These are phyloP conservation scores for Paramecium tetraurelia DNA, from an alignment of 73 alveolate genomes.

Conservation along the genomic window DNA sequence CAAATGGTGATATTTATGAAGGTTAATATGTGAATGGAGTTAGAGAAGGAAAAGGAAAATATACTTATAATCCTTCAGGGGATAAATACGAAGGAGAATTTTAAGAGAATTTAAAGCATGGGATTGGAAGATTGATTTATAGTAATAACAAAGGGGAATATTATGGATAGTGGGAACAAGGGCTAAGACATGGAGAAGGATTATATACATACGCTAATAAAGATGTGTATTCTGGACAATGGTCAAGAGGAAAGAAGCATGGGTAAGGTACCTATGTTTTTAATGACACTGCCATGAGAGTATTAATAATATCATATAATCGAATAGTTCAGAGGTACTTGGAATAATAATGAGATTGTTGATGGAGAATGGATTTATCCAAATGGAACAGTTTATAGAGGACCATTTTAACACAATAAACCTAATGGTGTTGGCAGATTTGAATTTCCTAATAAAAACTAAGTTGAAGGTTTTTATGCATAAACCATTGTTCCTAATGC, in stretches of 20 bases:
- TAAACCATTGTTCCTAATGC: constrained; percentile 64
- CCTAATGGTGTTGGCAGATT: constrained; percentile 92
- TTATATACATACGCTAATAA: constrained; percentile 82
- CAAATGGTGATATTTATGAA: constrained; percentile 85
- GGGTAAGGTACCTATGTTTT: constrained; percentile 65
- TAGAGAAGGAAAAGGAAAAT: constrained; percentile 67
- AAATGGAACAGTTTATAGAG: constrained; percentile 92
- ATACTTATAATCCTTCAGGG: constrained; percentile 52
- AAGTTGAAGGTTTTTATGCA: constrained; percentile 78
- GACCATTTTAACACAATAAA: constrained; percentile 86
- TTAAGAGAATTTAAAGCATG: constrained; percentile 79
- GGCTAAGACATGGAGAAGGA: constrained; percentile 91
- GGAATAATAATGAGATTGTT: constrained; percentile 46
- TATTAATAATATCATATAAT: neutral
- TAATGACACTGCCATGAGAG: constrained; percentile 50
- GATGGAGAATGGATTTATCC: constrained; percentile 88
- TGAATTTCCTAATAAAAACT: constrained; percentile 88
- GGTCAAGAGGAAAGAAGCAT: constrained; percentile 73
- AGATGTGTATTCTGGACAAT: constrained; percentile 89
- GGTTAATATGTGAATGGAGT: constrained; percentile 84
- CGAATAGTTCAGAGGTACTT: neutral
- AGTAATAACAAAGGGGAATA: constrained; percentile 78
- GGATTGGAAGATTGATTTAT: constrained; percentile 87
- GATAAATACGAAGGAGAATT: constrained; percentile 78
- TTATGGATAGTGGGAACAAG: constrained; percentile 80